Conservation (phyloP, 2,329 filamentous ascomycete genomes). For the Scedosporium aurantiacum region DNA sequence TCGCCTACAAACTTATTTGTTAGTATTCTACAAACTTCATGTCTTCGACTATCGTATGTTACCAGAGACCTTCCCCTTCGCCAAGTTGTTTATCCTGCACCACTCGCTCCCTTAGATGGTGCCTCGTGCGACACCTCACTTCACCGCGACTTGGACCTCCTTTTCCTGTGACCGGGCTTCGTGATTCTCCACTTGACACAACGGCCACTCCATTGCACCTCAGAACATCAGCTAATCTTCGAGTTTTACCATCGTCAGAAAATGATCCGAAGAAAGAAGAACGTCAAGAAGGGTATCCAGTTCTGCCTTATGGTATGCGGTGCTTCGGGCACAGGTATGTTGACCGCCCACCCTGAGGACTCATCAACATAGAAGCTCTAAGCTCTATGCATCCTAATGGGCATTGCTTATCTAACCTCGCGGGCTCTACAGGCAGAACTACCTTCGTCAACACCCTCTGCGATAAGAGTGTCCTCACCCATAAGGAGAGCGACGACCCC, state of each 20-base stretch:
- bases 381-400: not conserved
- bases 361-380: not conserved
- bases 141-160: not conserved
- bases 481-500: slow-evolving; percentile 90
- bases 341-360: slow-evolving; percentile 11
- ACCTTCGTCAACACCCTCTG: slow-evolving; percentile 99
- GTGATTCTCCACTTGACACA: slow-evolving; percentile 5
- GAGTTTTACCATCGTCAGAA: slow-evolving; percentile 40
- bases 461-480: slow-evolving; percentile 79
- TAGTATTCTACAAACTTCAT: slow-evolving; percentile 14
- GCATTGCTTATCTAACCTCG: slow-evolving; percentile 1
- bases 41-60: slow-evolving; percentile 24
- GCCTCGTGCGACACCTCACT: not conserved
- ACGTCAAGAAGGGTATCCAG: slow-evolving; percentile 99
- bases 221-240: slow-evolving; percentile 15
- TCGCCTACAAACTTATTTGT: not conserved
- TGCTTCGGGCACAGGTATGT: slow-evolving; percentile 91
- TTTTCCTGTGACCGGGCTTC: not conserved
- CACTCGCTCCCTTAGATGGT: not conserved
- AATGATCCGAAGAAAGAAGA: slow-evolving; percentile 99
- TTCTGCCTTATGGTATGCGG: slow-evolving; percentile 99
- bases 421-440: slow-evolving; percentile 60
- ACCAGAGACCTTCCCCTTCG: slow-evolving; percentile 1
- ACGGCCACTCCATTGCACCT: slow-evolving; percentile 8
- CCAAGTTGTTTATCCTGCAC: not conserved